Conservation (phyloP, 2,329 filamentous ascomycete species). For the Fonsecaea erecta region DNA sequence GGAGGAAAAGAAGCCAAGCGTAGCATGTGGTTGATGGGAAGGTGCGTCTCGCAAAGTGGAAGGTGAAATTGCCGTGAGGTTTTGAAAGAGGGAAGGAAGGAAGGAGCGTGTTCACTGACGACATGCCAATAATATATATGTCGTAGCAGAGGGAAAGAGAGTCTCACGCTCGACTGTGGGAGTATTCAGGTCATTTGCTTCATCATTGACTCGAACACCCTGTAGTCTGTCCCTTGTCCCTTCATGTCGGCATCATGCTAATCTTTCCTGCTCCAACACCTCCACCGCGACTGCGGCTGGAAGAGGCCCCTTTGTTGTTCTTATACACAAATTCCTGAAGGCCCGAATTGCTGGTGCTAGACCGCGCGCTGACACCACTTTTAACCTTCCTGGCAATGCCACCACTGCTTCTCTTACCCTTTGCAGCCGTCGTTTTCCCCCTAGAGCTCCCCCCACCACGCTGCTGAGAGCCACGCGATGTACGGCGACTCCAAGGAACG, state of each 20-base stretch:
- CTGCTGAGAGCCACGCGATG: conserved; percentile 13
- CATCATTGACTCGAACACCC: neutral
- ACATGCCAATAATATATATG: too few relatives aligned
- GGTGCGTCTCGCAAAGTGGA: neutral
- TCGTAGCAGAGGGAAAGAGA: neutral
- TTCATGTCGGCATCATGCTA: conserved; percentile 47
- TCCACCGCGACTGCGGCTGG: neutral
- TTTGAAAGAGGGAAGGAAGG: neutral
- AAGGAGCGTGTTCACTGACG: too few relatives aligned
- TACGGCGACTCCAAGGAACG: conserved; percentile 16
- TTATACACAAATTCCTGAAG: conserved; percentile 18
- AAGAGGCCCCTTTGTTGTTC: conserved; percentile 13
- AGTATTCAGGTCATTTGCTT: neutral
- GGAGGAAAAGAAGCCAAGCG: neutral
- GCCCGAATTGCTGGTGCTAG: conserved; percentile 16
- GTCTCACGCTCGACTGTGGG: neutral
- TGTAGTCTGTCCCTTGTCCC: neutral
- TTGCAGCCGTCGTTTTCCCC: conserved; percentile 6
- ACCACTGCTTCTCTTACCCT: conserved; percentile 13
- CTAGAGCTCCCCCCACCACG: conserved; percentile 22
- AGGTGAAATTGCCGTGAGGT: neutral
- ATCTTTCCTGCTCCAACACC: conserved; percentile 39
- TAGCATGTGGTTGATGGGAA: neutral
- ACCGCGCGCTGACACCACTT: conserved; percentile 24
- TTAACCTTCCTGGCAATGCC: conserved; percentile 25